Percentiles rank a stretch among this genome's conserved stretches.
These are phyloP conservation scores for Sindora glabra DNA, from an alignment of 306 rosid species.

Conservation along the genomic window DNA sequence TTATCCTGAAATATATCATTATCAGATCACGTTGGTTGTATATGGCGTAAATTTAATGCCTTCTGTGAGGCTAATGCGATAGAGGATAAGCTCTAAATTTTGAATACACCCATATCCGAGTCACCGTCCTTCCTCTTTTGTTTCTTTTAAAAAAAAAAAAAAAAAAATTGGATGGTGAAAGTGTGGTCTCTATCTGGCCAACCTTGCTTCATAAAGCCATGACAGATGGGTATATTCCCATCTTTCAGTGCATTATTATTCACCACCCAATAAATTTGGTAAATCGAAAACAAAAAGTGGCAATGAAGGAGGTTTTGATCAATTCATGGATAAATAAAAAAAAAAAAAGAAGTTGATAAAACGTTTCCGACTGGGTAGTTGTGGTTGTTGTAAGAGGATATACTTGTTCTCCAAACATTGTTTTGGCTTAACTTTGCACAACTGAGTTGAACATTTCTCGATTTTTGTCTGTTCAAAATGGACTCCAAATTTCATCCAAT, in stretches of 20 bases:
- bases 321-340: too few relatives aligned
- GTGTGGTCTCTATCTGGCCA: conserved; percentile 42
- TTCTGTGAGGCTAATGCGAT: conserved; percentile 30
- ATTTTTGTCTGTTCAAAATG: background rate
- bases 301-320: too few relatives aligned
- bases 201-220: conserved; percentile 59
- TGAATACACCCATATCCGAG: conserved; percentile 52
- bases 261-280: background rate
- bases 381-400: too few relatives aligned
- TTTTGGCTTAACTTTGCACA: background rate
- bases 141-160: background rate
- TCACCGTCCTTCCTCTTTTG: conserved; percentile 24
- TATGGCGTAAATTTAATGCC: conserved; percentile 40
- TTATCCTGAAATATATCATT: conserved; percentile 26
- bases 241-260: conserved; percentile 13
- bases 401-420: background rate
- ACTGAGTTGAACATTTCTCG: background rate
- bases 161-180: too few relatives aligned
- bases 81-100: conserved; percentile 68
- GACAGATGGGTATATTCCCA: conserved; percentile 48
- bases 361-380: too few relatives aligned
- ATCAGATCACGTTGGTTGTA: conserved; percentile 33
- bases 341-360: too few relatives aligned
- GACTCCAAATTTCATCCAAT: background rate
- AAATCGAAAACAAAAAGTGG: too few relatives aligned